phyloP scores from a whole-genome alignment of 495 filamentous ascomycete genomes.

The Rhizodiscina lignyota region DNA sequence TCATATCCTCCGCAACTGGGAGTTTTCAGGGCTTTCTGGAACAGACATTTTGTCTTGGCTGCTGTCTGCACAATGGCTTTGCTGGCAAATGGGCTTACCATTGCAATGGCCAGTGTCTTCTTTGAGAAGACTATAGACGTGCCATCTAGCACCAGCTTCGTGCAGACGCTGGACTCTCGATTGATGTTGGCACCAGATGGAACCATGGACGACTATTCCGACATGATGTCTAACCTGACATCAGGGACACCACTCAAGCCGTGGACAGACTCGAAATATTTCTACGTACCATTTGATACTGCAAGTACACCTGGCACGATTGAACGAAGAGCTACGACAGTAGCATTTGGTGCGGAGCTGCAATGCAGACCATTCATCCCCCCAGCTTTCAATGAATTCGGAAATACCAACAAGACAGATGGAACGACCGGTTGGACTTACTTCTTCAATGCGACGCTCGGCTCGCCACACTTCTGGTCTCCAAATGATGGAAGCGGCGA shows the following conservation, averaged over 20 bases:
- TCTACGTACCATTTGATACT: constrained; percentile 24
- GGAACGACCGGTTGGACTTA: too few species aligned
- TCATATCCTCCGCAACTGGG: constrained; percentile 28
- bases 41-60: constrained; percentile 22
- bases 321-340: too few species aligned
- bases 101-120: constrained; percentile 23
- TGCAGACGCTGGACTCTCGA: constrained; percentile 3
- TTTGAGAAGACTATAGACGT: constrained; percentile 4
- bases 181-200: not conserved
- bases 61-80: constrained; percentile 21
- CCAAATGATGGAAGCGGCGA: too few species aligned
- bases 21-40: constrained; percentile 20
- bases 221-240: constrained; percentile 19
- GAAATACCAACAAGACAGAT: constrained; percentile 1
- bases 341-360: too few species aligned
- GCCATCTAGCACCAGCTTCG: constrained; percentile 1
- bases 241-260: constrained; percentile 15
- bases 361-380: too few species aligned
- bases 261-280: constrained; percentile 18
- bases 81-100: constrained; percentile 23
- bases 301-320: too few species aligned
- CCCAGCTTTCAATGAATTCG: not conserved
- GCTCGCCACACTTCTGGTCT: not conserved
- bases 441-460: not conserved
- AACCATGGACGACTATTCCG: constrained; percentile 10